Percentiles rank a stretch among this genome's conserved stretches.
phyloP scores from a whole-genome alignment of 1,284 basidiomycete species.

The Paramarasmius palmivorus region DNA sequence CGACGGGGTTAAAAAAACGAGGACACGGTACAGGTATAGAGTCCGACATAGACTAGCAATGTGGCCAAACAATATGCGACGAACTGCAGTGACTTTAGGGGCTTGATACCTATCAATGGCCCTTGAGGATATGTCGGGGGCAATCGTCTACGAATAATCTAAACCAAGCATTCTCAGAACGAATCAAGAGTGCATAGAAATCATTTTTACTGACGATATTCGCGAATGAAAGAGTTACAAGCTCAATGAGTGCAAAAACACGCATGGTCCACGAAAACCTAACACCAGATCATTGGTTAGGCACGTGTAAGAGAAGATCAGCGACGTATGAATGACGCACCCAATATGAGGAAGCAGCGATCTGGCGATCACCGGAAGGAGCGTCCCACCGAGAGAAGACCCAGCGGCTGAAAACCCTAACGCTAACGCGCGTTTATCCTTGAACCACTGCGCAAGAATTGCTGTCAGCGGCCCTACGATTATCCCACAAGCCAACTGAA shows the following conservation, averaged over 20 bases:
- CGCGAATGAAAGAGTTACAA: neutral
- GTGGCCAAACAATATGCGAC: neutral
- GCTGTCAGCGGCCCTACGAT: neutral
- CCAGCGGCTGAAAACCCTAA: neutral
- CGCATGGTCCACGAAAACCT: conserved; percentile 3
- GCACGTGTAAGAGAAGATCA: too few species aligned
- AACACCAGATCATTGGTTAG: too few species aligned
- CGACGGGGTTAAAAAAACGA: too few species aligned
- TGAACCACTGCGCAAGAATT: conserved; percentile 2
- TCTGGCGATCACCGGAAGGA: neutral
- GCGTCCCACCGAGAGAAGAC: neutral
- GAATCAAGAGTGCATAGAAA: neutral
- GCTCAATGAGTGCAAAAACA: neutral
- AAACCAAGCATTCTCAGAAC: neutral
- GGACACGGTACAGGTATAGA: neutral
- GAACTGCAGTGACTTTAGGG: neutral
- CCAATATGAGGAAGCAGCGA: neutral
- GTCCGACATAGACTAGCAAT: neutral
- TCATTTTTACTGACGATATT: neutral
- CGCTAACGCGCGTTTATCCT: neutral
- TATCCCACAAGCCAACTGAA: neutral
- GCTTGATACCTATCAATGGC: neutral
- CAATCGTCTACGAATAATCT: neutral
- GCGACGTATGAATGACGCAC: neutral
- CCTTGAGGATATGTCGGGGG: neutral